phyloP scores from a whole-genome alignment of 345 rosid genomes.

The Salix exigua region DNA sequence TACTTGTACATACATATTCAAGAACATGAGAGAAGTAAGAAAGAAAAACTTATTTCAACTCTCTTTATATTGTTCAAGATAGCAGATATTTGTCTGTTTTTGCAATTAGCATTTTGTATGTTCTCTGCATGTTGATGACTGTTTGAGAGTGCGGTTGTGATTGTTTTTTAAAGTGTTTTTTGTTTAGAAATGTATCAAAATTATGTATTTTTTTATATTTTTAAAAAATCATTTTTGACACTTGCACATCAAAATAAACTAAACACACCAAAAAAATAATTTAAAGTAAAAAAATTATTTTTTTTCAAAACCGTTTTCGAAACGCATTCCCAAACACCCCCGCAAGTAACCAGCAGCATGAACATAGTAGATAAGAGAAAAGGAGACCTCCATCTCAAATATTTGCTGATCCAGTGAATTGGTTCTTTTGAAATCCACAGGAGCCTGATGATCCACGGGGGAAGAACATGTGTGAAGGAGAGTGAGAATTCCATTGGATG shows the following conservation, averaged over 20 bases:
- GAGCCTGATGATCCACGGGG: conserved; percentile 13
- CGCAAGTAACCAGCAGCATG: neutral
- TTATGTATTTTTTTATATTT: too few species aligned
- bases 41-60: neutral
- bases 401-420: conserved; percentile 22
- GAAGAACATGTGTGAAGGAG: conserved; percentile 15
- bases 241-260: too few species aligned
- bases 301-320: too few species aligned
- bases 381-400: conserved; percentile 39
- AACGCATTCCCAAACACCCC: too few species aligned
- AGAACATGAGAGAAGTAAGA: neutral
- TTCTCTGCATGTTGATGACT: neutral
- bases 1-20: neutral
- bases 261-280: too few species aligned
- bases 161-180: too few species aligned
- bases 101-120: neutral
- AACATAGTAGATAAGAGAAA: neutral
- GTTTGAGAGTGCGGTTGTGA: too few species aligned
- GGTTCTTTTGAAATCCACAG: conserved; percentile 10
- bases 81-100: neutral
- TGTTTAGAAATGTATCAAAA: too few species aligned
- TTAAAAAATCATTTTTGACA: too few species aligned
- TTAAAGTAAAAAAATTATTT: too few species aligned
- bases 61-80: neutral
- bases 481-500: conserved; percentile 18